A percentile compares a stretch with the other conserved stretches of the same genome.
phyloP scores from a whole-genome alignment of 2,329 filamentous ascomycete genomes.

The Arachnomyces sp. region DNA sequence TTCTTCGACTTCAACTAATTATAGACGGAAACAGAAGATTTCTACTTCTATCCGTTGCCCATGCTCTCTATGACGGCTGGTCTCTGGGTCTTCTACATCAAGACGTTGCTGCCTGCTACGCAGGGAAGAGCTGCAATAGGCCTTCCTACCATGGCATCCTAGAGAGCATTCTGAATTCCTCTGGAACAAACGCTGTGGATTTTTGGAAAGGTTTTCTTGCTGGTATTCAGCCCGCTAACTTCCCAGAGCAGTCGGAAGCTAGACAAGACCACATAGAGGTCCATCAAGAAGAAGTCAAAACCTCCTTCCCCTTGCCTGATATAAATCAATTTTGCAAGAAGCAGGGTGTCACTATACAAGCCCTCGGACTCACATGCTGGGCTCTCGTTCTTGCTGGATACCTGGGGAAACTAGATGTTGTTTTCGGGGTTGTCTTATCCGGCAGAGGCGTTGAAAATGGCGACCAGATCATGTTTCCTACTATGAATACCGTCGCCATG shows the following conservation, averaged over 20 bases:
- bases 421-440: constrained; percentile 76
- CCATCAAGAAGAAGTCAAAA: constrained; percentile 20
- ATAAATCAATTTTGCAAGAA: constrained; percentile 57
- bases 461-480: constrained; percentile 68
- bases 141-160: constrained; percentile 50
- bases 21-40: constrained; percentile 29
- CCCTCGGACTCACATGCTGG: constrained; percentile 70
- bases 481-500: constrained; percentile 83
- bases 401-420: constrained; percentile 60
- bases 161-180: constrained; percentile 43
- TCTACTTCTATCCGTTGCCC: constrained; percentile 65
- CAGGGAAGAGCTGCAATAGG: constrained; percentile 34
- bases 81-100: constrained; percentile 68
- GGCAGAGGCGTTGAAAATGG: constrained; percentile 69
- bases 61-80: constrained; percentile 86
- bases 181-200: constrained; percentile 38
- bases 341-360: constrained; percentile 64
- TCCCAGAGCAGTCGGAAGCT: constrained; percentile 28
- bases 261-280: constrained; percentile 11
- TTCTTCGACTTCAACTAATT: constrained; percentile 31
- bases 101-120: constrained; percentile 62
- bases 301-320: constrained; percentile 28
- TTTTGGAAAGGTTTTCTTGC: constrained; percentile 70
- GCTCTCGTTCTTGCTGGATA: constrained; percentile 60
- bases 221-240: constrained; percentile 36